Base-by-base conservation (phyloP, 2,329 filamentous ascomycete genomes). In the Kalmusia sp. region DNA sequence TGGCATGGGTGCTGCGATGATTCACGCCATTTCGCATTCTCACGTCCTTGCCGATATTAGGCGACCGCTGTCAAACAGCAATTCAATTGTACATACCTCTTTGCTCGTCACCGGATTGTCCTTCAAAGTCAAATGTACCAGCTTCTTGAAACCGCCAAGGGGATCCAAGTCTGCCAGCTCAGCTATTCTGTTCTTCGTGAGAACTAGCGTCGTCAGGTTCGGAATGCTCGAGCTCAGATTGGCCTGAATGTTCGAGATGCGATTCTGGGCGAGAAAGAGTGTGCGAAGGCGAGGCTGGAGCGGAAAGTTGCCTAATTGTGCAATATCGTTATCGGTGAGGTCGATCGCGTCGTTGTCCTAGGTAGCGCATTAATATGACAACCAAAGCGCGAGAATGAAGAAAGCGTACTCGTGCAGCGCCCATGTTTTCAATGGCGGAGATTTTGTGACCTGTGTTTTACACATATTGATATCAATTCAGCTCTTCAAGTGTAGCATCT, bases 251-350 rank as follows among this genome's bases (percentile, higher is more conserved):
- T 84, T 86, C 52, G 87, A 81, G 70, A 99, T 84, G 64, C 95
- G 89, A 78, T 99, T 99, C 61, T 92, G 88, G 49, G 92, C 92
- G 49, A 96, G 85, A 41, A 99, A 87, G 35, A 99, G 85, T 17
- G 92, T 96, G 65, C 87, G 90, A 67, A 98, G 82, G 64, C 95
- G 90, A 39, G 92, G 93, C 51, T 90, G 93, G 45, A 96, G 86
- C 3, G 95, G 95, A 74, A 99, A 96, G 79, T 97, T 97, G 62
- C 88, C 89, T 59, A 99, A 85, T 44, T 89, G 82, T 65, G 91
- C 87, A 70, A 99, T 93, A 77, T 97, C 93, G 77, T 99, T 99
- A 82, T 99, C 95, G 76, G 95, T 98, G 69, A 99, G 88, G 80
- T 99, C 95, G 82, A 99, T 96, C 62, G 91, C 88, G 81, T 98